These are phyloP conservation scores for Medicago arabica DNA, from an alignment of 306 rosid species.

Conservation along the genomic window DNA sequence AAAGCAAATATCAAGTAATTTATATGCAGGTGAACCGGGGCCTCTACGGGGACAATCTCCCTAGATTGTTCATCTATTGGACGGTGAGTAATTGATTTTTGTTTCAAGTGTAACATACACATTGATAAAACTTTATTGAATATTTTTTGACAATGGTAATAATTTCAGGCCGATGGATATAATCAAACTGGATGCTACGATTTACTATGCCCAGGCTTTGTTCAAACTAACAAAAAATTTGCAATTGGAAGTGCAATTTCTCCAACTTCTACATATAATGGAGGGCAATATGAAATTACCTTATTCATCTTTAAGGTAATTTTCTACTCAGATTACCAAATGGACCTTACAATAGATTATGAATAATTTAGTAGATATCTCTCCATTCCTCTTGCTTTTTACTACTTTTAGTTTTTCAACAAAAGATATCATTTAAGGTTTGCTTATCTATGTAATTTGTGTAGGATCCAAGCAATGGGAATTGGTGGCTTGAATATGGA, in stretches of 20 bases:
- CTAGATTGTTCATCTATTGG: not conserved
- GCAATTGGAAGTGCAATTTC: conserved; percentile 92
- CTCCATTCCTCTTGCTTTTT: not conserved
- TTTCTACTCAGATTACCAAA: not conserved
- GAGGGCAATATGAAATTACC: conserved; percentile 81
- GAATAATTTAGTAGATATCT: not conserved
- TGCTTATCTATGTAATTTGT: not conserved
- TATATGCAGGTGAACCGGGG: not conserved
- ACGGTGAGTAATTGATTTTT: not conserved
- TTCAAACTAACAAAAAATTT: conserved; percentile 77
- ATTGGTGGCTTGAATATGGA: conserved; percentile 94
- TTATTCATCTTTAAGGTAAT: conserved; percentile 84
- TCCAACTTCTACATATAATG: conserved; percentile 74
- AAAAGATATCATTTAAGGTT: conserved; percentile 17
- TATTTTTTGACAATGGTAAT: not conserved
- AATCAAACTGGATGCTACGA: conserved; percentile 93
- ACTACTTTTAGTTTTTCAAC: not conserved
- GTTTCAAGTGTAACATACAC: conserved; percentile 27
- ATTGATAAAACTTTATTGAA: not conserved
- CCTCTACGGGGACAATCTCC: not conserved
- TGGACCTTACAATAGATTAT: too few relatives aligned
- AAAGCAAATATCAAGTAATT: not conserved
- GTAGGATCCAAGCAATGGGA: conserved; percentile 88
- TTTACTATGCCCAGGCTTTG: conserved; percentile 83
- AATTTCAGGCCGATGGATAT: conserved; percentile 81